Evolutionary conservation across 1,139 yeast genomes (phyloP).

Genomic region (Magnusiomyces clavatus): DNA sequence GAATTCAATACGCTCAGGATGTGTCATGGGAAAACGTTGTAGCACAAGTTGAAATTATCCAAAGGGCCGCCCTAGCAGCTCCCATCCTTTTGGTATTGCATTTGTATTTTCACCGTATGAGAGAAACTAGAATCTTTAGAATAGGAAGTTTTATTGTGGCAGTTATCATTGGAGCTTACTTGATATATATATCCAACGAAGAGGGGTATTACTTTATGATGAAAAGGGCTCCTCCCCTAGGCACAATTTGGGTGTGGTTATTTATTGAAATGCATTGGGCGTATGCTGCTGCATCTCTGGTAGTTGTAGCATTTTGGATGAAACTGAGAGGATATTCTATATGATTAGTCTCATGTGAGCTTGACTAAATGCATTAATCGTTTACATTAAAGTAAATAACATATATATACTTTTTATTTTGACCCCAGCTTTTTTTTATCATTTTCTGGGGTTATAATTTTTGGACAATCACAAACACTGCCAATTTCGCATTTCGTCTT

Average conservation of each 20-base stretch:
- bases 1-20: slow-evolving; percentile 26
- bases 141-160: slow-evolving; percentile 22
- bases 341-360: neutral
- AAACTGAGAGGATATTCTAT: slow-evolving; percentile 25
- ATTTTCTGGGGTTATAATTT: no score
- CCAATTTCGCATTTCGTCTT: no score
- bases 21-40: slow-evolving; percentile 17
- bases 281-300: slow-evolving; percentile 28
- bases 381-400: slow-evolving; percentile 7
- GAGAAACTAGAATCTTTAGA: slow-evolving; percentile 19
- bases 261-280: slow-evolving; percentile 36
- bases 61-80: slow-evolving; percentile 20
- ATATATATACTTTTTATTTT: neutral
- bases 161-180: slow-evolving; percentile 29
- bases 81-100: slow-evolving; percentile 28
- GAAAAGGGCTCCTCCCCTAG: slow-evolving; percentile 36
- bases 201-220: slow-evolving; percentile 35
- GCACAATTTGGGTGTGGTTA: slow-evolving; percentile 37
- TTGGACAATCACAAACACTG: no score
- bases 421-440: no score
- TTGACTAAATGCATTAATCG: no score
- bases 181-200: slow-evolving; percentile 30
- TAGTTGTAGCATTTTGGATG: slow-evolving; percentile 27
- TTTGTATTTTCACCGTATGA: slow-evolving; percentile 21
- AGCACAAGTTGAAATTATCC: slow-evolving; percentile 8